These are phyloP conservation scores for Penicillium sp. DNA, from an alignment of 2,329 filamentous ascomycete genomes.

Conservation along the genomic window DNA sequence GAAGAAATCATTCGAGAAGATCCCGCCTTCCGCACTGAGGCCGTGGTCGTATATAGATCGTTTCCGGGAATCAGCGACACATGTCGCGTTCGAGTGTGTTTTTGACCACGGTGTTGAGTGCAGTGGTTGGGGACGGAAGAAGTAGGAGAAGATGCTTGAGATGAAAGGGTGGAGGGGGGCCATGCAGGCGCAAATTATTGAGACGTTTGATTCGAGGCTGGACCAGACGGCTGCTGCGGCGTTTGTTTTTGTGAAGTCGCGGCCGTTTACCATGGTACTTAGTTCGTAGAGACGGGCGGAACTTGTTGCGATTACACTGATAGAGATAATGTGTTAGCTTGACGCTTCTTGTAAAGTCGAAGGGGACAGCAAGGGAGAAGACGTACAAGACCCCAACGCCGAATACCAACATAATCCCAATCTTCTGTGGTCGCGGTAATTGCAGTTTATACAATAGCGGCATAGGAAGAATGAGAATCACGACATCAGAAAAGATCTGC, in stretches of 20 bases:
- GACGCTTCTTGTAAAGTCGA: too few relatives aligned
- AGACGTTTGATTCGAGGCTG: slow-evolving; percentile 30
- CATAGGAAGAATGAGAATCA: slow-evolving; percentile 29
- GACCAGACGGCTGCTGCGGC: slow-evolving; percentile 31
- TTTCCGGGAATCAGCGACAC: slow-evolving; percentile 10
- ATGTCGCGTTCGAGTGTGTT: slow-evolving; percentile 4
- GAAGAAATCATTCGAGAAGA: slow-evolving; percentile 21
- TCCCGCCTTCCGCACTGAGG: slow-evolving; percentile 1
- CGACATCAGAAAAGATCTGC: slow-evolving; percentile 28
- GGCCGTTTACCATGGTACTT: slow-evolving; percentile 7
- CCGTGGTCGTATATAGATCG: slow-evolving; percentile 5
- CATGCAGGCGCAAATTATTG: slow-evolving; percentile 34
- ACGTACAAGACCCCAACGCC: slow-evolving; percentile 29
- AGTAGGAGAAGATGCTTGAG: slow-evolving; percentile 24
- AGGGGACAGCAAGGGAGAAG: too few relatives aligned
- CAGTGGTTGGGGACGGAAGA: slow-evolving; percentile 17
- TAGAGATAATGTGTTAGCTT: neutral
- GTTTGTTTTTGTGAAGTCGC: slow-evolving; percentile 25
- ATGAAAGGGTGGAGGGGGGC: slow-evolving; percentile 29
- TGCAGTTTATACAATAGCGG: slow-evolving; percentile 23
- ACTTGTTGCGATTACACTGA: slow-evolving; percentile 31
- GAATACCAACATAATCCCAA: slow-evolving; percentile 28
- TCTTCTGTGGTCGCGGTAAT: slow-evolving; percentile 23
- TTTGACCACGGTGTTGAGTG: slow-evolving; percentile 15
- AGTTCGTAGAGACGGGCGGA: slow-evolving; percentile 24